Percentiles rank a stretch among this genome's conserved stretches.
Conservation (phyloP, 2,329 filamentous ascomycete species). For the Geosmithia morbida region DNA sequence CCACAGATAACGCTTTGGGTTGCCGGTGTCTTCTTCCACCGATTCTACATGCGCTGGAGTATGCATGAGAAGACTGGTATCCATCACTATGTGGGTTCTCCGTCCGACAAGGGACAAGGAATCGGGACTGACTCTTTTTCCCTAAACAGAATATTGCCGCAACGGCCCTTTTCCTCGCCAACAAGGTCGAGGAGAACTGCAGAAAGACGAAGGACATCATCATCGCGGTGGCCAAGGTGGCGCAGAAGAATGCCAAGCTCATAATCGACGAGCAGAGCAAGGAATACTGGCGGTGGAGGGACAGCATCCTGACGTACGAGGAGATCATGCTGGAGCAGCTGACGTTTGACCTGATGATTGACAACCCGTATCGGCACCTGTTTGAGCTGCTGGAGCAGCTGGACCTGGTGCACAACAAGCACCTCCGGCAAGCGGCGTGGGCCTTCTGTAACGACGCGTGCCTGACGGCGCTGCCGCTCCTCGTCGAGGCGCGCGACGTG, state of each 20-base stretch:
- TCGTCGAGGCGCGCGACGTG: constrained; percentile 66
- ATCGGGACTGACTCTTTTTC: not conserved
- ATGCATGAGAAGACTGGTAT: constrained; percentile 63
- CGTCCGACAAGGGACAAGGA: not conserved
- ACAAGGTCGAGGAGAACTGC: constrained; percentile 95
- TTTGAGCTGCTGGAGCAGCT: constrained; percentile 68
- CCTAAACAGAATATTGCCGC: constrained; percentile 62
- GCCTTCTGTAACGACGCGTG: constrained; percentile 86
- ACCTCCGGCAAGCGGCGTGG: constrained; percentile 76
- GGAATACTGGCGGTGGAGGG: constrained; percentile 96
- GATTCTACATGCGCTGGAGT: constrained; percentile 84
- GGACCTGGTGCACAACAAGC: constrained; percentile 63
- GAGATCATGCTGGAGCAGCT: constrained; percentile 83
- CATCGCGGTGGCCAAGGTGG: constrained; percentile 83
- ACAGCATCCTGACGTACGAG: constrained; percentile 84
- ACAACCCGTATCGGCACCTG: constrained; percentile 74
- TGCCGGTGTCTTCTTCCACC: constrained; percentile 86
- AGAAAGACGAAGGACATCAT: constrained; percentile 93
- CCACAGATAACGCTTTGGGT: constrained; percentile 88
- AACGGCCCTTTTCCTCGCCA: constrained; percentile 82
- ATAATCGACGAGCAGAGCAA: constrained; percentile 94
- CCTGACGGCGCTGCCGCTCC: constrained; percentile 69
- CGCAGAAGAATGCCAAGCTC: constrained; percentile 83
- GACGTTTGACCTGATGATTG: constrained; percentile 86
- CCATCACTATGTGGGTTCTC: constrained; percentile 67